Conservation (phyloP, 2,329 filamentous ascomycete genomes). For the Hypoxylon sp. region DNA sequence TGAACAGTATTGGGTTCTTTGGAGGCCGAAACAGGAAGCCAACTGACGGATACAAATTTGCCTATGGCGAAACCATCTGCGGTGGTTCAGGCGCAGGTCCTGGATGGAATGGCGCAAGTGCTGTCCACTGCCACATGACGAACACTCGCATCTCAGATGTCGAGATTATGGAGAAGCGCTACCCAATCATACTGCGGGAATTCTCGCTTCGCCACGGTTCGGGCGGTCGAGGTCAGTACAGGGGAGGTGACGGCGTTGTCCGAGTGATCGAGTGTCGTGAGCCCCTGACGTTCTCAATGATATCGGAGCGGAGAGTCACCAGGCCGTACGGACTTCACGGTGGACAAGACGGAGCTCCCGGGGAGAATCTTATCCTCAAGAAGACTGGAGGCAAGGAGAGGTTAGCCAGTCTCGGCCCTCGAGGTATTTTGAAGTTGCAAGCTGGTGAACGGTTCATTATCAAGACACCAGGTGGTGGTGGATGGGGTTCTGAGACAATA, state of each 20-base stretch:
- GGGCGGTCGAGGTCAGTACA: slow-evolving; percentile 70
- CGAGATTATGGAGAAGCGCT: slow-evolving; percentile 77
- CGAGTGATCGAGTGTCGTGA: slow-evolving; percentile 80
- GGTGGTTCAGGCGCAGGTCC: slow-evolving; percentile 77
- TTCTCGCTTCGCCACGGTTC: slow-evolving; percentile 71
- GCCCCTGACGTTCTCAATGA: slow-evolving; percentile 76
- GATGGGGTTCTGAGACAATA: slow-evolving; percentile 53
- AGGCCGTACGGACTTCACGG: slow-evolving; percentile 79
- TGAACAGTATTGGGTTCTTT: slow-evolving; percentile 83
- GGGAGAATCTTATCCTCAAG: slow-evolving; percentile 76
- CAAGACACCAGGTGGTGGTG: slow-evolving; percentile 72
- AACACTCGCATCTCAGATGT: slow-evolving; percentile 81
- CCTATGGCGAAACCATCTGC: slow-evolving; percentile 83
- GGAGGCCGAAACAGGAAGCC: slow-evolving; percentile 42
- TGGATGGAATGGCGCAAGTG: slow-evolving; percentile 73
- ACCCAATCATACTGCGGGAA: slow-evolving; percentile 75
- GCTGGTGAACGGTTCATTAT: slow-evolving; percentile 72
- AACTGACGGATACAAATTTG: slow-evolving; percentile 61
- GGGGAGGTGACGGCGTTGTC: slow-evolving; percentile 76
- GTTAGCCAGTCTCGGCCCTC: slow-evolving; percentile 68
- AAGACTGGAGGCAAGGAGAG: slow-evolving; percentile 47
- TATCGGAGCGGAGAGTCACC: slow-evolving; percentile 78
- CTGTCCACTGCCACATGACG: slow-evolving; percentile 82
- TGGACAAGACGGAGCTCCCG: slow-evolving; percentile 74
- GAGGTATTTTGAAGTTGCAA: slow-evolving; percentile 71